phyloP scores from a whole-genome alignment of 306 rosid species.

The Quercus rubra region DNA sequence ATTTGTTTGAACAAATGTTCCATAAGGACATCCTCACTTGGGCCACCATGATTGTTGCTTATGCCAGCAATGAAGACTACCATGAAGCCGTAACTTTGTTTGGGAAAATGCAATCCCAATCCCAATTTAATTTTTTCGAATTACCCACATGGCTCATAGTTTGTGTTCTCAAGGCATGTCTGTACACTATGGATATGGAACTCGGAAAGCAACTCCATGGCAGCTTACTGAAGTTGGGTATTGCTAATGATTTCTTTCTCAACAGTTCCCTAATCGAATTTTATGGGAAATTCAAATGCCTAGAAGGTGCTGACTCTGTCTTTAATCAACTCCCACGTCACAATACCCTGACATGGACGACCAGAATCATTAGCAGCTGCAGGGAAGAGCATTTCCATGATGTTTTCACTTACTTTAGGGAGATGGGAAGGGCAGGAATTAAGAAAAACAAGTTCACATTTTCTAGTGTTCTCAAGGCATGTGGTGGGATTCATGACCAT shows the following conservation, averaged over 20 bases:
- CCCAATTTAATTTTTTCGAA: constrained; percentile 17
- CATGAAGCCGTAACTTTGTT: constrained; percentile 17
- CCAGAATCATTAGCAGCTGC: constrained; percentile 40
- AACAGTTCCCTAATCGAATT: constrained; percentile 46
- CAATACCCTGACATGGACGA: constrained; percentile 46
- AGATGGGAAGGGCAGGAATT: constrained; percentile 50
- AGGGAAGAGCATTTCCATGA: constrained; percentile 40
- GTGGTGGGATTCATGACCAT: constrained; percentile 42
- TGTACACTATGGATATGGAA: constrained; percentile 24
- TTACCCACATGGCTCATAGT: constrained; percentile 47
- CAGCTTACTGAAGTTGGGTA: constrained; percentile 34
- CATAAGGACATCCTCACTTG: constrained; percentile 39
- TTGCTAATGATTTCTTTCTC: constrained; percentile 25
- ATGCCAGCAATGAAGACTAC: background rate
- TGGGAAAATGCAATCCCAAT: constrained; percentile 23
- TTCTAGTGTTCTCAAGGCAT: constrained; percentile 60
- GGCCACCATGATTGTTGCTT: constrained; percentile 40
- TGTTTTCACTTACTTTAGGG: constrained; percentile 38
- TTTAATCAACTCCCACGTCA: constrained; percentile 30
- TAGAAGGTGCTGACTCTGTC: constrained; percentile 38
- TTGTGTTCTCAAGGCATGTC: constrained; percentile 47
- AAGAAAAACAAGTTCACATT: constrained; percentile 48
- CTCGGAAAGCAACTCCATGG: constrained; percentile 61
- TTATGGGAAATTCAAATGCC: constrained; percentile 45
- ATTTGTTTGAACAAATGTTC: constrained; percentile 25